phyloP scores from a whole-genome alignment of 2,329 filamentous ascomycete species.

The Penicillium freii region DNA sequence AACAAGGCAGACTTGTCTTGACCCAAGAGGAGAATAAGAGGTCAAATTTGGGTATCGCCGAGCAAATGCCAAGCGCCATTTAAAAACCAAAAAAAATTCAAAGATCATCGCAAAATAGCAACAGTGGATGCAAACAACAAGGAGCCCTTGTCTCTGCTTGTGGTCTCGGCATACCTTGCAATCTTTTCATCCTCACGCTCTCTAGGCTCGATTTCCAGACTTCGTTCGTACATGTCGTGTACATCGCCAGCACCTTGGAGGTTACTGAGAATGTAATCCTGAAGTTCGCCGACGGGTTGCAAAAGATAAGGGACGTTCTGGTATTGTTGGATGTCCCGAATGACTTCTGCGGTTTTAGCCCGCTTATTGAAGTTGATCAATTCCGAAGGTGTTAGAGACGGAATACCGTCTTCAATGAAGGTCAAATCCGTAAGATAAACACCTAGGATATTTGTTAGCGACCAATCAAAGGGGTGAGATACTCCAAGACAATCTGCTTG shows the following conservation, averaged over 20 bases:
- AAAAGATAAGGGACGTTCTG: slow-evolving; percentile 96
- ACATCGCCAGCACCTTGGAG: slow-evolving; percentile 95
- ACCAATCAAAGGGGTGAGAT: slow-evolving; percentile 10
- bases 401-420: slow-evolving; percentile 98
- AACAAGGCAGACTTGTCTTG: slow-evolving; percentile 5
- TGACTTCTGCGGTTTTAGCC: slow-evolving; percentile 96
- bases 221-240: slow-evolving; percentile 99
- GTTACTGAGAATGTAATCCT: slow-evolving; percentile 95
- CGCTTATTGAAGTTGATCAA: slow-evolving; percentile 99
- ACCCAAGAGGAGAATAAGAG: slow-evolving; percentile 13
- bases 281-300: slow-evolving; percentile 83
- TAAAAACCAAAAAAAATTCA: slow-evolving; percentile 13
- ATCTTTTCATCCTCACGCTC: slow-evolving; percentile 99
- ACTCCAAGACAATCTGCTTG: not conserved
- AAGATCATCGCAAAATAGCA: slow-evolving; percentile 33
- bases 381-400: slow-evolving; percentile 91
- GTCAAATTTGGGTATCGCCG: slow-evolving; percentile 35
- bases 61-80: slow-evolving; percentile 21
- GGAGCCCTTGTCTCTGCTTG: slow-evolving; percentile 35
- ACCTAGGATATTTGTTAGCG: slow-evolving; percentile 53
- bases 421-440: slow-evolving; percentile 96
- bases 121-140: slow-evolving; percentile 36
- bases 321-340: slow-evolving; percentile 97
- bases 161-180: slow-evolving; percentile 70
- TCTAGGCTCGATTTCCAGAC: slow-evolving; percentile 85